phyloP scores from a whole-genome alignment of 805 yeast species.

The Candida montana region DNA sequence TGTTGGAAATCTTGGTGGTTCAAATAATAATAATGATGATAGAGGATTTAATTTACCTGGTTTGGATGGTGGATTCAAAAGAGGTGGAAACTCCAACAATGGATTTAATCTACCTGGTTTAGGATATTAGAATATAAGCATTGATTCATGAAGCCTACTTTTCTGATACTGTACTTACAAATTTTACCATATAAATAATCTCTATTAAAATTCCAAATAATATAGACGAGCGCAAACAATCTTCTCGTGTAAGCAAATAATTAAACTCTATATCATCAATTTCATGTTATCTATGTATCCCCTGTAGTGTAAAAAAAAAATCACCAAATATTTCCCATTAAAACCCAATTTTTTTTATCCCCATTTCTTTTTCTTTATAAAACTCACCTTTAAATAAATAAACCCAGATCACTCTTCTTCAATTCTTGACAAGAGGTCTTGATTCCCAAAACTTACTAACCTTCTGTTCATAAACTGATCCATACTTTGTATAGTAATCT shows the following conservation, averaged over 20 bases:
- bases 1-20: slow-evolving; percentile 16
- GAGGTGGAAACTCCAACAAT: slow-evolving; percentile 1
- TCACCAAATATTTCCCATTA: too few species aligned
- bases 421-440: background rate
- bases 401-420: too few species aligned
- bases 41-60: slow-evolving; percentile 15
- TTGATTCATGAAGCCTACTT: too few species aligned
- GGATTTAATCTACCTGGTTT: slow-evolving; percentile 16
- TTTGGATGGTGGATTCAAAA: slow-evolving; percentile 12
- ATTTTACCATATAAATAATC: too few species aligned
- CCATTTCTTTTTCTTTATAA: background rate
- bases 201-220: too few species aligned
- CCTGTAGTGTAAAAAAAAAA: too few species aligned
- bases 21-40: slow-evolving; percentile 2
- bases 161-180: too few species aligned
- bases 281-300: too few species aligned
- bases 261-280: too few species aligned
- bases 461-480: slow-evolving; percentile 26
- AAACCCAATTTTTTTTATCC: too few species aligned
- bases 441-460: slow-evolving; percentile 23
- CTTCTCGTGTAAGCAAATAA: too few species aligned
- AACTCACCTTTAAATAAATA: background rate
- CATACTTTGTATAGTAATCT: slow-evolving; percentile 30
- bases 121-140: slow-evolving; percentile 6
- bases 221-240: too few species aligned